Evolutionary conservation across 1,284 basidiomycete genomes (phyloP), one percentile per base, ranked within the genome.

Genomic region (Ceratobasidium sp.): DNA sequence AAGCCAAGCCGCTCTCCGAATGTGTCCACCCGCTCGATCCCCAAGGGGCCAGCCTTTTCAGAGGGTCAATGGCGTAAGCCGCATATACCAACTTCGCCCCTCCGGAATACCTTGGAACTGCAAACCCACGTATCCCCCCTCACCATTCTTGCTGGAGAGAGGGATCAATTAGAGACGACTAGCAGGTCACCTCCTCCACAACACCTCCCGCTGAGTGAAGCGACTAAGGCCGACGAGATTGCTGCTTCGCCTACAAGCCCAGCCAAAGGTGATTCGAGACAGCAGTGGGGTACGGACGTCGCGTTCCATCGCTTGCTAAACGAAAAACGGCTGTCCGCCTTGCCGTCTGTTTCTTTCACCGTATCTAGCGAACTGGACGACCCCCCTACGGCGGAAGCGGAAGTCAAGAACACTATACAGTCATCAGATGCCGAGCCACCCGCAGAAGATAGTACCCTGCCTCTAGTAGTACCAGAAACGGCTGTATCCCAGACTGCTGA

Each of bases 221-320:
- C 15, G 29, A 4, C 22, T 11, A 45, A 47, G 24, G 48, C 77
- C 81, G 50, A 79, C 82, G 9, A 80, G 81, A 48, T 56, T 24
- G 64, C 64, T 50, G 56, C 51, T n/a, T 33, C 73, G 7, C 47
- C 71, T 7, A 48, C 75, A 60, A 74, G 80, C 57, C 79, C 79
- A 33, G 77, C 80, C 19, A 84, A 86, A 78, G 79, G 84, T 29
- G 85, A 87, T 75, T 86, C 87, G 14, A 91, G 88, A 79, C 87
- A 89, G 85, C 89, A 91, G 60, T 86, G 83, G 69, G 91, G 90
- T n/a, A 88, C 89, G 54, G 87, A 87, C 67, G 89, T 94, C 72
- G 91, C 89, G 31, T 93, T 92, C 64, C 78, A 78, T 69, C 76
- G 73, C 14, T 60, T 75, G 19, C 41, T 74, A 36, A 50, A 59